Evolutionary conservation across 345 rosid genomes (phyloP).

Genomic region (Toxicodendron radicans): DNA sequence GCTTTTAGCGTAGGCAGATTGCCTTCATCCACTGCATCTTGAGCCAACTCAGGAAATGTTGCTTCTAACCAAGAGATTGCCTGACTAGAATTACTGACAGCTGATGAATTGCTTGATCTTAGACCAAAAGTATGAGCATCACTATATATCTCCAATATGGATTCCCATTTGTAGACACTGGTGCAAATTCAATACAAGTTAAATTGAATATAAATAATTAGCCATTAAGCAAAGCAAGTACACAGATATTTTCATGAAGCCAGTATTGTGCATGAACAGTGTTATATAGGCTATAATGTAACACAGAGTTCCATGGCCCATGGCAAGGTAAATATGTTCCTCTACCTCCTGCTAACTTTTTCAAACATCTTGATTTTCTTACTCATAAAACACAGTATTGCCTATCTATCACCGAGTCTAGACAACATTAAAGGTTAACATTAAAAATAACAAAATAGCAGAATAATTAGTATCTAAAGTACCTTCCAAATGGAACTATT

Average conservation of each 20-base stretch:
- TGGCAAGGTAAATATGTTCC: neutral
- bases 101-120: conserved; percentile 61
- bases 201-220: conserved; percentile 14
- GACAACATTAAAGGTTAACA: conserved; percentile 10
- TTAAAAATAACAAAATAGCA: neutral
- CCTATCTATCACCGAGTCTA: conserved; percentile 9
- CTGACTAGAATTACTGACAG: conserved; percentile 66
- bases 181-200: conserved; percentile 25
- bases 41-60: conserved; percentile 76
- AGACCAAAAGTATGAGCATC: conserved; percentile 82
- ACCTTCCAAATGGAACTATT: conserved; percentile 94
- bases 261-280: neutral
- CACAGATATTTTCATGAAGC: neutral
- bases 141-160: conserved; percentile 66
- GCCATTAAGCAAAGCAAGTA: neutral
- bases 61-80: conserved; percentile 97
- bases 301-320: neutral
- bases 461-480: conserved; percentile 7
- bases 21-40: conserved; percentile 48
- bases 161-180: conserved; percentile 86
- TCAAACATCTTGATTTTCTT: conserved; percentile 10
- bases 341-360: neutral
- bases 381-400: conserved; percentile 5
- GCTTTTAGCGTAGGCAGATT: conserved; percentile 56
- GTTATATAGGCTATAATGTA: neutral